Base-by-base conservation (phyloP, 2,329 filamentous ascomycete genomes). In the Colletotrichum caudatum region DNA sequence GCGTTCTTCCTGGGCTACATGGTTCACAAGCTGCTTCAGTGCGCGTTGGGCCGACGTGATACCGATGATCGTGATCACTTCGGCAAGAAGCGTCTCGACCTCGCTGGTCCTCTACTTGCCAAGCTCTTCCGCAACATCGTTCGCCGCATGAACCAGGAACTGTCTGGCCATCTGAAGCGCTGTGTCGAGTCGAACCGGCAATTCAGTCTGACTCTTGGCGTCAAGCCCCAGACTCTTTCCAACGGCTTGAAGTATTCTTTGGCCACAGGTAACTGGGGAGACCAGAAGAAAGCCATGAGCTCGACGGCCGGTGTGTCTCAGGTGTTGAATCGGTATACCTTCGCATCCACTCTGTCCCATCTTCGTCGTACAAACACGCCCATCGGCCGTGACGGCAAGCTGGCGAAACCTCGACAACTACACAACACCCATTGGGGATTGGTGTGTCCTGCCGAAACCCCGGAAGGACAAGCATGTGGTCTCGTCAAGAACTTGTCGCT, bases 361-460 rank as follows among this genome's bases (percentile, higher is more conserved):
- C 88, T 99, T 83, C 92, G 97, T 77, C 92, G 96, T 78, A 99
- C 97, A 64, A 99, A 99, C 81, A 99, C 97, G 0, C 96, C 96
- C 0, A 97, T 99, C 74, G 96, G 97, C 73, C 91, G 97, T 84
- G 97, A 99, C 82, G 97, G 96, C 76, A 99, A 99, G 83, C 93
- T 99, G 76, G 97, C 97, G 51, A 99, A 99, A 82, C 96, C 96
- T 50, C 93, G 96, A 72, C 97, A 99, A 83, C 88, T 99, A 74
- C 96, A 99, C 86, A 98, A 98, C 82, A 98, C 95, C 8, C 96
- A 99, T 80, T 99, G 96, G 96, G 96, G 96, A 74, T 85, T 98
- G 77, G 95, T 99, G 23, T 99, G 96, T 81, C 96, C 96, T 39
- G 95, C 96, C 39, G 96, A 99, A 81, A 99, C 96, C 20, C 96